These are phyloP conservation scores for Cryptococcus sp. DNA, from an alignment of 1,284 basidiomycete species.

Conservation along the genomic window DNA sequence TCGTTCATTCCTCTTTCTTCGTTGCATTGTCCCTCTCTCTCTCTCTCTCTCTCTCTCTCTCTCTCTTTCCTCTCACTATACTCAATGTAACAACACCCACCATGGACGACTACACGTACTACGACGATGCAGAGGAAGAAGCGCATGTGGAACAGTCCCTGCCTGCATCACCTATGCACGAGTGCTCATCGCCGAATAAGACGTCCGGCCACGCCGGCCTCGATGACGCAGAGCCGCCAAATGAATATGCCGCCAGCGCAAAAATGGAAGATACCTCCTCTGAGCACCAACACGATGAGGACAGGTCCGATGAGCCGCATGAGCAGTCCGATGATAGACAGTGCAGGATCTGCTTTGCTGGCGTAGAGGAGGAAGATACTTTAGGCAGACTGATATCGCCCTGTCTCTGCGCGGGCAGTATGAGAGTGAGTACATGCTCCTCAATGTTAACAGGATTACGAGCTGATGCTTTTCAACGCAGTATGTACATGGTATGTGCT, in stretches of 20 bases:
- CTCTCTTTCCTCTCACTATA: no score
- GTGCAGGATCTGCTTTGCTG: conserved; percentile 51
- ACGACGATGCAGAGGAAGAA: not conserved
- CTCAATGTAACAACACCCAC: no score
- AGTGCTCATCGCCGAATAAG: not conserved
- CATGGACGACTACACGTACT: no score
- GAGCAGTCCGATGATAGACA: conserved; percentile 35
- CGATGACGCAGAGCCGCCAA: not conserved
- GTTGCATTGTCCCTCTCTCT: no score
- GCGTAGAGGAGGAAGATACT: conserved; percentile 43
- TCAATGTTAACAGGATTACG: not conserved
- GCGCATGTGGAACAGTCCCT: not conserved
- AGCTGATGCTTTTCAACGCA: conserved; percentile 19
- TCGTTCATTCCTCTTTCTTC: no score
- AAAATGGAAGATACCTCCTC: not conserved
- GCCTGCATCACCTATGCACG: not conserved
- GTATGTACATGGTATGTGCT: conserved; percentile 41
- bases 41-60: no score
- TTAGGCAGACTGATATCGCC: conserved; percentile 50
- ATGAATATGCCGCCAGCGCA: not conserved
- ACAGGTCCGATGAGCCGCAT: not conserved
- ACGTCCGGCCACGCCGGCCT: not conserved
- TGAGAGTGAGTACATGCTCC: conserved; percentile 40
- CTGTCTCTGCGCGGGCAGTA: conserved; percentile 51
- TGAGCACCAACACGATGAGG: not conserved